Evolutionary conservation across 2,329 filamentous ascomycete genomes (phyloP), one percentile per base, ranked within the genome.

Genomic region (Polytolypa hystricis): DNA sequence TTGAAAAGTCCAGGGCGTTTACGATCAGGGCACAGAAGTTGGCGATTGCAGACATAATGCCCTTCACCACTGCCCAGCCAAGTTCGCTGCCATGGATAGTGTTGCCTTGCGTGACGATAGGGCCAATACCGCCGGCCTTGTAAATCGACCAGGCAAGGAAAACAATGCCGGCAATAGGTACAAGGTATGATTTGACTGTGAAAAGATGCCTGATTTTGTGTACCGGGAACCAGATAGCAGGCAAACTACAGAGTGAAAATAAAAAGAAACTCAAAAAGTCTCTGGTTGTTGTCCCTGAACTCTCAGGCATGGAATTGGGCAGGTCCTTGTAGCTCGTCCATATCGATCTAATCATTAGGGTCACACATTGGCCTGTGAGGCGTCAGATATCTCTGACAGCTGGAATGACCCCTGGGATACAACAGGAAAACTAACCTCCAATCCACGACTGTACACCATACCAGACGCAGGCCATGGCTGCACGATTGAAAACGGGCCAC

Each of bases 101-200:
- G 30, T 73, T 71, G 0, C 71, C 65, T 53, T 89, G 80, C 39
- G 77, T 69, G 16, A 94, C 71, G 47, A 95, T 84, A 1, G 85
- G 84, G 1, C 87, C 87, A 40, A 87, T 71, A 1, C 86, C 87
- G 29, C 85, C 75, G 19, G 87, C 87, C 17, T 81, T 75, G 23
- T 84, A 77, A 17, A 93, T 70, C 2, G 84, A 74, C 87, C 87
- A 95, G 51, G 84, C 80, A 58, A 94, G 82, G 58, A 91, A 91
- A 10, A 82, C 77, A 33, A 94, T 68, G 34, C 82, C 86, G n/a
- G 84, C 85, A 25, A 71, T 70, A 0, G 87, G 87, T 0, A 91
- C 86, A 41, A 93, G 74, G 53, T 77, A 82, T 0, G 87, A 78
- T 64, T 95, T 95, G 53, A 84, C 81, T 0, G 86, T 94, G 62